Evolutionary conservation across 768 basidiomycete genomes (phyloP).

Genomic region (Sistotremastrum suecicum): DNA sequence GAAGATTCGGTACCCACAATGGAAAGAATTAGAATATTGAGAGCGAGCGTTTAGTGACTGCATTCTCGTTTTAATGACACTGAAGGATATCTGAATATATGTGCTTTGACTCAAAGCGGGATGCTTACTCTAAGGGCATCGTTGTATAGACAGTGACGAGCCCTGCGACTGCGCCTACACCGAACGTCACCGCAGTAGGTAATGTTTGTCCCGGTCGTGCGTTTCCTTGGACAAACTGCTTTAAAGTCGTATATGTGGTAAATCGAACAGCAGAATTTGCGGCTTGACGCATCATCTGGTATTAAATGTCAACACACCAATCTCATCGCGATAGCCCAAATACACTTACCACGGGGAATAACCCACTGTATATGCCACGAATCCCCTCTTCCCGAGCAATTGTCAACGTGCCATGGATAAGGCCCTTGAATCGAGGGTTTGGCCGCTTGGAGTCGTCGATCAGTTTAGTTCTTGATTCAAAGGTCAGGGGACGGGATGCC

Average conservation of each 20-base stretch:
- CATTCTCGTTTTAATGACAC: slow-evolving; percentile 97
- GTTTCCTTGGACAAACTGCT: slow-evolving; percentile 82
- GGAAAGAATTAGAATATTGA: slow-evolving; percentile 88
- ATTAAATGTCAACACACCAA: background rate
- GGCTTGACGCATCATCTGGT: slow-evolving; percentile 91
- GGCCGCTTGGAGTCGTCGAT: slow-evolving; percentile 88
- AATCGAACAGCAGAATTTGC: slow-evolving; percentile 96
- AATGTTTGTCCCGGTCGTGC: slow-evolving; percentile 72
- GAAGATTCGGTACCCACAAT: slow-evolving; percentile 89
- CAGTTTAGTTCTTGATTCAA: slow-evolving; percentile 67
- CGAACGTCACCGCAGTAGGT: slow-evolving; percentile 83
- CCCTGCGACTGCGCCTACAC: slow-evolving; percentile 86
- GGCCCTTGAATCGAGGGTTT: slow-evolving; percentile 72
- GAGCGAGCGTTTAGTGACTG: slow-evolving; percentile 73
- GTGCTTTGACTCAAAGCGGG: background rate
- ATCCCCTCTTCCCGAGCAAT: slow-evolving; percentile 84
- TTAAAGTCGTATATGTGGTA: slow-evolving; percentile 87
- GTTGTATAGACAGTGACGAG: slow-evolving; percentile 89
- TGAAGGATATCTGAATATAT: slow-evolving; percentile 16
- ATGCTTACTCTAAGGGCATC: slow-evolving; percentile 63
- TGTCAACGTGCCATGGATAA: slow-evolving; percentile 67
- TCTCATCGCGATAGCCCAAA: background rate
- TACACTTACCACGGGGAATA: slow-evolving; percentile 78
- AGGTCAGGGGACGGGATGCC: background rate
- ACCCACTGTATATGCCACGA: slow-evolving; percentile 72